Percentiles rank a stretch among this genome's conserved stretches.
phyloP scores from a whole-genome alignment of 352 stramenopile genomes.

The Globisporangium radiosum region DNA sequence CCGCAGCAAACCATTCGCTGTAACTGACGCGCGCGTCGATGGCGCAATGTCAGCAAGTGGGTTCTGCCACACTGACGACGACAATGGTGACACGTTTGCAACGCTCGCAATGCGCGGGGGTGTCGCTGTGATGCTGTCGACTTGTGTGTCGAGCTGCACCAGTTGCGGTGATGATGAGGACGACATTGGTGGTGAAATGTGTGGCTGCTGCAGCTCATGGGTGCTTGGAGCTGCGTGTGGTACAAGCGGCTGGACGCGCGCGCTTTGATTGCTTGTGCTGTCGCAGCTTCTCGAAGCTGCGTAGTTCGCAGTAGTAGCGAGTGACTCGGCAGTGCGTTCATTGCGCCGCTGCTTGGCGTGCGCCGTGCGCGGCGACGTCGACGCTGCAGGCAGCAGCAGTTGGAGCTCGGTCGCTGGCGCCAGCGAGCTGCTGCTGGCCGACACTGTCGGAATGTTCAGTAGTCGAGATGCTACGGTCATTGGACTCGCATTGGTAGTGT shows the following conservation, averaged over 20 bases:
- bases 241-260: no score
- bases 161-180: neutral
- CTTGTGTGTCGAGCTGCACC: neutral
- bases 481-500: neutral
- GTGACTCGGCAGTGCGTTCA: neutral
- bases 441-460: neutral
- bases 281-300: no score
- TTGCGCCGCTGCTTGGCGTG: neutral
- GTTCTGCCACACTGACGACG: conserved; percentile 20
- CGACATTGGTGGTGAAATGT: neutral
- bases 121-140: conserved; percentile 5
- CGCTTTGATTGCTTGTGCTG: no score
- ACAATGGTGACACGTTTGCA: no score
- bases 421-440: neutral
- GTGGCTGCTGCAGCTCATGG: no score
- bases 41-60: conserved; percentile 29
- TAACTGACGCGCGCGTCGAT: conserved; percentile 14
- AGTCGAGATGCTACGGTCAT: neutral
- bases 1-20: neutral
- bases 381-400: conserved; percentile 22
- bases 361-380: conserved; percentile 12
- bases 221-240: no score
- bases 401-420: conserved; percentile 24
- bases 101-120: conserved; percentile 1
- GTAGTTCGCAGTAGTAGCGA: neutral